These are phyloP conservation scores for Vaccinium vitisidaea DNA, from an alignment of 148 eudicot genomes.

Conservation along the genomic window DNA sequence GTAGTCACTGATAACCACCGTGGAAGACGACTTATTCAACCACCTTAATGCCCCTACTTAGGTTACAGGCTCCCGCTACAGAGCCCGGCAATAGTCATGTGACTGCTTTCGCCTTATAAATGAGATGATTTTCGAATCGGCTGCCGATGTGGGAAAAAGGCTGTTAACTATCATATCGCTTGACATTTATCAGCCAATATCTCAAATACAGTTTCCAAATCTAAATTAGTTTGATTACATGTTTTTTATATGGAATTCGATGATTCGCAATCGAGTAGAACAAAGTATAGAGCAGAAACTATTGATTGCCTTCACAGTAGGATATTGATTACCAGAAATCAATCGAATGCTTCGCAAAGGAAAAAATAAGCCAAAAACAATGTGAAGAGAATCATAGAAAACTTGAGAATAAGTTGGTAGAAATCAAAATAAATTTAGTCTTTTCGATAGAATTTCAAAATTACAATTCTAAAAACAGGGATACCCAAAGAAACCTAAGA, in stretches of 20 bases:
- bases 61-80: neutral
- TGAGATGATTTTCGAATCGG: neutral
- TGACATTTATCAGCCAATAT: too few species aligned
- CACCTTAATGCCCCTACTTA: neutral
- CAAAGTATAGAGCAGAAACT: neutral
- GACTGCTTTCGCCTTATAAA: neutral
- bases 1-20: neutral
- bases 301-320: neutral
- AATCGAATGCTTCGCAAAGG: neutral
- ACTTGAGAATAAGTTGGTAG: too few species aligned
- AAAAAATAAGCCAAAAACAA: too few species aligned
- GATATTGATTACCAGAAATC: neutral
- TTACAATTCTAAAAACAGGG: too few species aligned
- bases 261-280: too few species aligned
- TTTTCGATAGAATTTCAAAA: too few species aligned
- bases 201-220: neutral
- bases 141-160: neutral
- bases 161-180: too few species aligned
- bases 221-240: too few species aligned
- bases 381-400: neutral
- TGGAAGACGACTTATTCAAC: neutral
- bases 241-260: too few species aligned
- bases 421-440: too few species aligned
- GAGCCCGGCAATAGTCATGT: neutral
- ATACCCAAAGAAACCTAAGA: too few species aligned